phyloP scores from a whole-genome alignment of 257 asterid genomes.

The Cruciata laevipes region DNA sequence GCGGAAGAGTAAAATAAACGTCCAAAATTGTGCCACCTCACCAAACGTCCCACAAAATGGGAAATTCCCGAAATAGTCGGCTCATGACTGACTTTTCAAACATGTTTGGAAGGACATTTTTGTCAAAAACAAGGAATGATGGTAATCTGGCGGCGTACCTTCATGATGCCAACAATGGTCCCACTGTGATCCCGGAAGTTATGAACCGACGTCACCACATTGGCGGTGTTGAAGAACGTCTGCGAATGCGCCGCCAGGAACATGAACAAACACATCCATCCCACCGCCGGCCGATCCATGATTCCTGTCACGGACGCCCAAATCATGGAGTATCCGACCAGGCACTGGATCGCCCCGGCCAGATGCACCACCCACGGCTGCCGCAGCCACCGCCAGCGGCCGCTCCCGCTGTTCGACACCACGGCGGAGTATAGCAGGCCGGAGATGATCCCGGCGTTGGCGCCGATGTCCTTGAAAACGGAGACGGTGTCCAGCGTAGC shows the following conservation, averaged over 20 bases:
- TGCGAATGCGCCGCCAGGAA: constrained; percentile 87
- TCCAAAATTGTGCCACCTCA: too few relatives aligned
- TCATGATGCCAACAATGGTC: constrained; percentile 83
- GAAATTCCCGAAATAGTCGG: too few relatives aligned
- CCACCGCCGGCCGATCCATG: constrained; percentile 47
- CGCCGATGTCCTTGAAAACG: constrained; percentile 86
- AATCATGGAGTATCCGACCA: constrained; percentile 68
- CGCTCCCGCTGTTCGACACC: background rate
- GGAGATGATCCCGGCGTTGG: constrained; percentile 72
- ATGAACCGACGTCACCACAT: constrained; percentile 78
- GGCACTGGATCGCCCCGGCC: constrained; percentile 76
- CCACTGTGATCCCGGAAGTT: constrained; percentile 70
- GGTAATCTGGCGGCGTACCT: constrained; percentile 31
- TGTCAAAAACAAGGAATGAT: too few relatives aligned
- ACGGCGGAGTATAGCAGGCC: constrained; percentile 70
- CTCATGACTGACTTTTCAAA: too few relatives aligned
- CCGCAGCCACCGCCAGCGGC: constrained; percentile 10
- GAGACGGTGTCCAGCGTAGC: constrained; percentile 74
- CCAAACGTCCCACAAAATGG: too few relatives aligned
- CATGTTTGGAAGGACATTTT: too few relatives aligned
- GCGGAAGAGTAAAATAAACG: too few relatives aligned
- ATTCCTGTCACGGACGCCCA: constrained; percentile 80
- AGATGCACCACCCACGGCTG: constrained; percentile 75
- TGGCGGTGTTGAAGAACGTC: constrained; percentile 84
- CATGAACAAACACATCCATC: constrained; percentile 65